phyloP scores from a whole-genome alignment of 2,329 filamentous ascomycete genomes.

The Westerdykella sp. region DNA sequence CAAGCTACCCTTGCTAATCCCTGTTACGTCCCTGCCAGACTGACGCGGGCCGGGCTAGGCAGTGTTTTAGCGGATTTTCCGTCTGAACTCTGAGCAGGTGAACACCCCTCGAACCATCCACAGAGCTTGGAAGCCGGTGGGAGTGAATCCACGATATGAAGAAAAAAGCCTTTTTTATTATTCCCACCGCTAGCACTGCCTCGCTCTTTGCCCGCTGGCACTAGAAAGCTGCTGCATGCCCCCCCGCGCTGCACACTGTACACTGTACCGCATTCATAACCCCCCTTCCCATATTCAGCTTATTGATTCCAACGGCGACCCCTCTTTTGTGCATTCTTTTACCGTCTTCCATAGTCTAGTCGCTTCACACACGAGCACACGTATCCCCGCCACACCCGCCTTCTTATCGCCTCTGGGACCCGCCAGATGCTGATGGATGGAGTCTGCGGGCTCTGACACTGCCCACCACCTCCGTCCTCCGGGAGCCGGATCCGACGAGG shows the following conservation, averaged over 20 bases:
- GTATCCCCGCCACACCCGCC: constrained; percentile 2
- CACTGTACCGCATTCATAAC: too few species aligned
- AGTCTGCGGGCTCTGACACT: constrained; percentile 31
- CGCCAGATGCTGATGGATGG: constrained; percentile 35
- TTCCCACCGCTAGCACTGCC: too few species aligned
- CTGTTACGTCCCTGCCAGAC: too few species aligned
- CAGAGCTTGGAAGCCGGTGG: too few species aligned
- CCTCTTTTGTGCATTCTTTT: neutral
- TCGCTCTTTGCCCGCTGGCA: too few species aligned
- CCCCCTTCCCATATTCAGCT: neutral
- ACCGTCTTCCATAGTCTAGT: neutral
- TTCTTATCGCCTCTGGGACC: constrained; percentile 14
- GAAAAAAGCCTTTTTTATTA: too few species aligned
- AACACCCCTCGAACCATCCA: too few species aligned
- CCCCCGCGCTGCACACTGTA: too few species aligned
- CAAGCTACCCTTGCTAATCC: too few species aligned
- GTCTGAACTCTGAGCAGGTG: neutral
- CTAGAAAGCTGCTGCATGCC: too few species aligned
- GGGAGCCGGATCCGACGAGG: constrained; percentile 14
- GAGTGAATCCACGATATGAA: too few species aligned
- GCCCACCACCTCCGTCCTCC: constrained; percentile 15
- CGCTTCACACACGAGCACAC: constrained; percentile 1
- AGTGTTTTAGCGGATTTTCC: neutral
- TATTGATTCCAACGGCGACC: neutral
- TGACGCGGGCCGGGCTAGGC: too few species aligned